Percentiles rank a stretch among this genome's conserved stretches.
These are phyloP conservation scores for Penicillium ucsense DNA, from an alignment of 495 filamentous ascomycete species.

Conservation along the genomic window DNA sequence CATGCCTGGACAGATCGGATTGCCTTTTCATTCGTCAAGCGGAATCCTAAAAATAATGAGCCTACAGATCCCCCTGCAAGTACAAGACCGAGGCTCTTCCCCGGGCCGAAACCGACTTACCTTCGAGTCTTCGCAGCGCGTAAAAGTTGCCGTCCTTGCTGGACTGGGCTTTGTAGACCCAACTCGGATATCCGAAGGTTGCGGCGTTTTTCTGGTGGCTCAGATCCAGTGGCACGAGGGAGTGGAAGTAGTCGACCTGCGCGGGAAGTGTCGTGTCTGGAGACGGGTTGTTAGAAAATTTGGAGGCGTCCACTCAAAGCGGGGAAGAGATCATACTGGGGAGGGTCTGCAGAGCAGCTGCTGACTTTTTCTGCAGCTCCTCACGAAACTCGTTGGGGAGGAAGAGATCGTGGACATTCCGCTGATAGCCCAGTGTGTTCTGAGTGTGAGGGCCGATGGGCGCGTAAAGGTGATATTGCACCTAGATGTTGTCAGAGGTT, in stretches of 20 bases:
- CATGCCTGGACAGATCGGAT: slow-evolving; percentile 82
- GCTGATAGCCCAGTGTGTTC: slow-evolving; percentile 70
- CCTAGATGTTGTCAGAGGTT: slow-evolving; percentile 23
- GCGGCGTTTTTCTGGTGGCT: slow-evolving; percentile 64
- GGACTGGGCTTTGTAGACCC: slow-evolving; percentile 92
- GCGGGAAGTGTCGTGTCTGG: slow-evolving; percentile 61
- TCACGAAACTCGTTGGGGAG: slow-evolving; percentile 75
- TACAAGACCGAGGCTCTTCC: not conserved
- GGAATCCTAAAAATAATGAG: slow-evolving; percentile 43
- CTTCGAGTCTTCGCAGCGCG: slow-evolving; percentile 77
- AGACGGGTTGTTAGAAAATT: not conserved
- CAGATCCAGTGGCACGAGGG: slow-evolving; percentile 81
- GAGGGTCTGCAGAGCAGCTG: slow-evolving; percentile 74
- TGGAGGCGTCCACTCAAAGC: too few species aligned
- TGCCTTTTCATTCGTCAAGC: slow-evolving; percentile 78
- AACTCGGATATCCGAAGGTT: slow-evolving; percentile 76
- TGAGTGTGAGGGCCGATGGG: slow-evolving; percentile 74
- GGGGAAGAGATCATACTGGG: slow-evolving; percentile 47
- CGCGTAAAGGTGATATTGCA: slow-evolving; percentile 89
- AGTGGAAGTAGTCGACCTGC: slow-evolving; percentile 76
- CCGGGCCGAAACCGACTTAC: slow-evolving; percentile 15
- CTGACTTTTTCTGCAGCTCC: slow-evolving; percentile 80
- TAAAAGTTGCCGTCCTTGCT: slow-evolving; percentile 78
- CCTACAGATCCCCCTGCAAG: not conserved
- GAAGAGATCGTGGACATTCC: slow-evolving; percentile 80